A percentile compares a stretch with the other conserved stretches of the same genome.
These are phyloP conservation scores for Xylaria acuta DNA, from an alignment of 495 filamentous ascomycete species.

Conservation along the genomic window DNA sequence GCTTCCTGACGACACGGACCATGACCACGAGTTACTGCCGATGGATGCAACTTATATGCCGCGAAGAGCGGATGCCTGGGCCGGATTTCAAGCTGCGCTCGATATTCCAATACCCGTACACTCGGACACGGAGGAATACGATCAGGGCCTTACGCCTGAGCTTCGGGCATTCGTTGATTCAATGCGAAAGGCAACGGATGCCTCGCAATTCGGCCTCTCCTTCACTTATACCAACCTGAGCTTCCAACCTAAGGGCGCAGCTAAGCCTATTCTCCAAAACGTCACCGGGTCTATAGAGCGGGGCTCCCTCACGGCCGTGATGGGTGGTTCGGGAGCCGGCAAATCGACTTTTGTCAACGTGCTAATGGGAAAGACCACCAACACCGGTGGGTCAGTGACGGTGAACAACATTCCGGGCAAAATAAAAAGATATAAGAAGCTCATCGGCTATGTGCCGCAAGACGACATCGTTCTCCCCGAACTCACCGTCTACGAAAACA, in stretches of 20 bases:
- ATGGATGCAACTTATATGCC: slow-evolving; percentile 42
- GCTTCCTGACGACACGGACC: slow-evolving; percentile 41
- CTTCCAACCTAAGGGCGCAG: slow-evolving; percentile 50
- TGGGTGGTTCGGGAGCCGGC: slow-evolving; percentile 59
- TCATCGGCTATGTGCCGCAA: slow-evolving; percentile 63
- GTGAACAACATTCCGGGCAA: slow-evolving; percentile 57
- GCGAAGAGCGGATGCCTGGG: slow-evolving; percentile 33
- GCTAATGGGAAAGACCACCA: slow-evolving; percentile 56
- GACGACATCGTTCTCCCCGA: slow-evolving; percentile 58
- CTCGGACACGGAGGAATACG: slow-evolving; percentile 34
- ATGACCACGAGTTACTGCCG: slow-evolving; percentile 40
- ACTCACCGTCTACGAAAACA: slow-evolving; percentile 60
- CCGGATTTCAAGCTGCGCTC: slow-evolving; percentile 47
- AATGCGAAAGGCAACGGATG: slow-evolving; percentile 55
- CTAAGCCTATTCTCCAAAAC: slow-evolving; percentile 54
- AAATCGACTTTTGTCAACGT: slow-evolving; percentile 62
- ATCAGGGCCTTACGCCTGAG: slow-evolving; percentile 43
- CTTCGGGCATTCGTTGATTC: slow-evolving; percentile 56
- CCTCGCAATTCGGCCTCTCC: slow-evolving; percentile 55
- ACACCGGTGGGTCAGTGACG: slow-evolving; percentile 50
- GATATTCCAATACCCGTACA: slow-evolving; percentile 36
- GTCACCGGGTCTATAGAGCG: slow-evolving; percentile 58
- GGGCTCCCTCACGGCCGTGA: slow-evolving; percentile 57
- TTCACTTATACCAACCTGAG: slow-evolving; percentile 56
- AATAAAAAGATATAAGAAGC: slow-evolving; percentile 57